A percentile compares a stretch with the other conserved stretches of the same genome.
These are phyloP conservation scores for Epichloe amarillans DNA, from an alignment of 2,329 filamentous ascomycete species.

Conservation along the genomic window DNA sequence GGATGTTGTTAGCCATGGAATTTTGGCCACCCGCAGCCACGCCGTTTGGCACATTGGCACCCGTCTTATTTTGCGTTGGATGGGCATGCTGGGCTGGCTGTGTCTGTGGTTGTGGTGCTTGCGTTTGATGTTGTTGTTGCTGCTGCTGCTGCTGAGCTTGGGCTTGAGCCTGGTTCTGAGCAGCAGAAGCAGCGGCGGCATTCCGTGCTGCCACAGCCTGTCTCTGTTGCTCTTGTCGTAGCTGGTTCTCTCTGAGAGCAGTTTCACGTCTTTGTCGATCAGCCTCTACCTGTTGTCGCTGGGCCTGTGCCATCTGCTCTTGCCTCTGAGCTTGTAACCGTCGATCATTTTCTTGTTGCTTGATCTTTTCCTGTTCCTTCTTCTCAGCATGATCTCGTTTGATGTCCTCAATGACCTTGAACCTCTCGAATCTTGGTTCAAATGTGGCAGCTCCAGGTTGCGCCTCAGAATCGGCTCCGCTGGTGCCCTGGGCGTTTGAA, in stretches of 20 bases:
- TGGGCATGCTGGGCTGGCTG: conserved; percentile 22
- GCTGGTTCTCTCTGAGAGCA: conserved; percentile 21
- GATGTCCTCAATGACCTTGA: conserved; percentile 83
- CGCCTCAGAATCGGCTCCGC: conserved; percentile 56
- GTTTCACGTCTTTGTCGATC: conserved; percentile 28
- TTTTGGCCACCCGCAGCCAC: conserved; percentile 17
- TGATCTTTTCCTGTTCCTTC: conserved; percentile 60
- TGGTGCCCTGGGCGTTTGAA: conserved; percentile 41
- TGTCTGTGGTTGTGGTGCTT: conserved; percentile 4
- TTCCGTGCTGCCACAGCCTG: conserved; percentile 19
- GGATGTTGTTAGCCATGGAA: conserved; percentile 26
- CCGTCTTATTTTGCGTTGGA: conserved; percentile 23
- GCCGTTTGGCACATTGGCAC: conserved; percentile 27
- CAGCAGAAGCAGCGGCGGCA: conserved; percentile 12
- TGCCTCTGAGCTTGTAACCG: conserved; percentile 33
- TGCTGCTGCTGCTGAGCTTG: conserved; percentile 6
- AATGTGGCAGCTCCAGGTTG: conserved; percentile 61
- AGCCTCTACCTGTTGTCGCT: conserved; percentile 31
- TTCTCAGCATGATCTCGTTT: conserved; percentile 64
- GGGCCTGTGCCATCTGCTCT: conserved; percentile 29
- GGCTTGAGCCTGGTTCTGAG: conserved; percentile 13
- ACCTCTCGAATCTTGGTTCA: conserved; percentile 76
- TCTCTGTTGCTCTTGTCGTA: conserved; percentile 24
- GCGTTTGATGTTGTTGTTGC: neutral
- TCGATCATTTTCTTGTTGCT: conserved; percentile 46